These are phyloP conservation scores for Talaromyces sp. DNA, from an alignment of 2,329 filamentous ascomycete genomes.

Conservation along the genomic window DNA sequence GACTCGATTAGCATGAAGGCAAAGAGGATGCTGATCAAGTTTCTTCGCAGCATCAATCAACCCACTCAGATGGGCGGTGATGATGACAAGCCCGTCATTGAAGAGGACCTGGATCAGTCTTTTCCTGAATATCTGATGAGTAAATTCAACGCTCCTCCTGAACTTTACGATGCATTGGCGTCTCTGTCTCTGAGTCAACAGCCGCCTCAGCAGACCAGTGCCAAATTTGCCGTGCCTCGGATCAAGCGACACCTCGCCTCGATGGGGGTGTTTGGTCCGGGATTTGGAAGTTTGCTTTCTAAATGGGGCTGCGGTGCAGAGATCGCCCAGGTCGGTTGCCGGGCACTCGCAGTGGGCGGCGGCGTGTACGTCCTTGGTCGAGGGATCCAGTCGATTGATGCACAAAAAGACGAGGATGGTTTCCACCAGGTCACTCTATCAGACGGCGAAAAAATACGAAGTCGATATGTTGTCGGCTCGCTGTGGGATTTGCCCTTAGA, in stretches of 20 bases:
- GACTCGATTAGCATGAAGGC: slow-evolving; percentile 68
- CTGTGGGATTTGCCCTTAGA: slow-evolving; percentile 29
- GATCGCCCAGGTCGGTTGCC: slow-evolving; percentile 83
- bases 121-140: slow-evolving; percentile 42
- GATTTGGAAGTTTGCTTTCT: slow-evolving; percentile 82
- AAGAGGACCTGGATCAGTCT: slow-evolving; percentile 50
- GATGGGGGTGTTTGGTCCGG: slow-evolving; percentile 79
- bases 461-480: slow-evolving; percentile 32
- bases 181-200: slow-evolving; percentile 72
- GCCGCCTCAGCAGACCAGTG: slow-evolving; percentile 47
- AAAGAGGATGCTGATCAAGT: slow-evolving; percentile 87
- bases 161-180: slow-evolving; percentile 58
- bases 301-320: slow-evolving; percentile 92
- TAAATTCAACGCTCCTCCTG: slow-evolving; percentile 62
- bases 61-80: slow-evolving; percentile 51
- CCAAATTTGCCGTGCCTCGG: slow-evolving; percentile 63
- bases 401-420: slow-evolving; percentile 12
- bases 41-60: slow-evolving; percentile 75
- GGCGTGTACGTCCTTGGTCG: slow-evolving; percentile 81
- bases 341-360: slow-evolving; percentile 84
- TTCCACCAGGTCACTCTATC: slow-evolving; percentile 27
- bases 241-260: slow-evolving; percentile 78
- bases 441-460: slow-evolving; percentile 31
- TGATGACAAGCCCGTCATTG: slow-evolving; percentile 29
- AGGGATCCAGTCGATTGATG: slow-evolving; percentile 45